Conservation (phyloP, 1,284 basidiomycete species). For the Ceratobasidium sp. region DNA sequence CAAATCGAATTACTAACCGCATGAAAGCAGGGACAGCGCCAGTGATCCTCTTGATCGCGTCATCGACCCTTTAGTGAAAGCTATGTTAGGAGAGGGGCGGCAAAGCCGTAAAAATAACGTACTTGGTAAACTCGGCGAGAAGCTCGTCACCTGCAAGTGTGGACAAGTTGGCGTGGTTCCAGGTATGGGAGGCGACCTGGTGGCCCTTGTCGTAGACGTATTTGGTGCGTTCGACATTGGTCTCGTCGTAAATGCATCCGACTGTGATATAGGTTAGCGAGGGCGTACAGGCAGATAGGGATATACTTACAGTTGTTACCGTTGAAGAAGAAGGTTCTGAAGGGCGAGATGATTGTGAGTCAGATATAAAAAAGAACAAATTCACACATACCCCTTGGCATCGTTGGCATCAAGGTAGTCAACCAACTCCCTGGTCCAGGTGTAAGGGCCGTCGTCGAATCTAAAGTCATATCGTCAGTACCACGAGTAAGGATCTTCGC, state of each 20-base stretch:
- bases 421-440: constrained; percentile 22
- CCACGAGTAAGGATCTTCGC: no score
- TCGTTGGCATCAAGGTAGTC: not conserved
- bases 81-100: no score
- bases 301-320: constrained; percentile 32
- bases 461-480: not conserved
- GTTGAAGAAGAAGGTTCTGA: constrained; percentile 33
- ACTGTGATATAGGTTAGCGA: not conserved
- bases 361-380: not conserved
- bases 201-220: constrained; percentile 38
- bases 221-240: constrained; percentile 24
- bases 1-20: constrained; percentile 8
- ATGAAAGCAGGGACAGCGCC: constrained; percentile 20
- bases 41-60: constrained; percentile 21
- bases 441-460: constrained; percentile 41
- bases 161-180: constrained; percentile 2
- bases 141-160: not conserved
- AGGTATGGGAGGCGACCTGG: constrained; percentile 36
- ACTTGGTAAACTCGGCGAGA: constrained; percentile 10
- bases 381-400: constrained; percentile 24
- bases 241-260: constrained; percentile 19
- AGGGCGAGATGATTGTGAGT: not conserved
- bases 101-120: not conserved
- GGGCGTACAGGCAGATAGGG: not conserved
- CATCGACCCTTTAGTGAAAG: not conserved